phyloP scores from a whole-genome alignment of 164 flowering plant species.

The Sedum album region DNA sequence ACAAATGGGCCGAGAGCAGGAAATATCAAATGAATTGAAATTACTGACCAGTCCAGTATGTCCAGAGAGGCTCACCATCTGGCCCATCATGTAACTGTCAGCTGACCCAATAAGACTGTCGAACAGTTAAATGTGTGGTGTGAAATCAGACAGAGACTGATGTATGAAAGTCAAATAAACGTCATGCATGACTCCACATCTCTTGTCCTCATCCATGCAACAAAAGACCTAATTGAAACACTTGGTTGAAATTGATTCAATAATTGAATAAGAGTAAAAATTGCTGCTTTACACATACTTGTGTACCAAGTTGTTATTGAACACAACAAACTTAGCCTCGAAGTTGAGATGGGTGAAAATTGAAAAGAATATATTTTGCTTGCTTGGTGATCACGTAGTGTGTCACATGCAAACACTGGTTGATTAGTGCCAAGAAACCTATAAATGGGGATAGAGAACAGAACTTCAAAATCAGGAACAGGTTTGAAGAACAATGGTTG shows the following conservation, averaged over 20 bases:
- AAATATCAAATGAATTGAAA: no score
- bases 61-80: no score
- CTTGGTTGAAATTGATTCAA: neutral
- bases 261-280: neutral
- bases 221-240: neutral
- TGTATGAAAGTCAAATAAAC: neutral
- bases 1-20: no score
- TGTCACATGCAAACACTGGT: neutral
- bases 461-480: neutral
- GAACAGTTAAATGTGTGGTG: no score
- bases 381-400: neutral
- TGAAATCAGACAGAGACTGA: no score
- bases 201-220: neutral
- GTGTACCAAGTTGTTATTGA: neutral
- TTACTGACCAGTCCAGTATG: no score
- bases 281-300: neutral
- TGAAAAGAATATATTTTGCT: neutral
- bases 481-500: neutral
- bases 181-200: slow-evolving; percentile 3
- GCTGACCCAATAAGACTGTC: no score
- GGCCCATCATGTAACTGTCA: no score
- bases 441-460: neutral
- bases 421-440: neutral
- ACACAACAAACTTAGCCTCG: neutral
- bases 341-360: neutral